Evolutionary conservation across 176 grass and related monocot genomes (phyloP).

Genomic region (Oryza glaberrima): DNA sequence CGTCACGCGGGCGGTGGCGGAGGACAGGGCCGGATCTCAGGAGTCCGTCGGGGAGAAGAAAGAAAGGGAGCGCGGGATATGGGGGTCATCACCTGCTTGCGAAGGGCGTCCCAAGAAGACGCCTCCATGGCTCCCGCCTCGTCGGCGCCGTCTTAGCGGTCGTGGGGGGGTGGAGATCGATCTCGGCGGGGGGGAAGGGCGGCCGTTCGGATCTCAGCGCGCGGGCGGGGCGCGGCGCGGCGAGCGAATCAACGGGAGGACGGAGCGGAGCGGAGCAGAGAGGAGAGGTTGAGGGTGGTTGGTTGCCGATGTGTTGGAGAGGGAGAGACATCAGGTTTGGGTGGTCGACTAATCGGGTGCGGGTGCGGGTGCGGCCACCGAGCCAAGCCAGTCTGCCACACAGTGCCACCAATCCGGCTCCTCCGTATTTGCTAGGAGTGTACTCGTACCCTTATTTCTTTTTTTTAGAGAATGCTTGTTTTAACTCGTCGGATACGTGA

Average conservation of each 20-base stretch:
- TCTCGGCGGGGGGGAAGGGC: conserved; percentile 19
- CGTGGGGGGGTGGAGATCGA: not conserved
- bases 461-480: too few species aligned
- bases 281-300: not conserved
- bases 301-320: conserved; percentile 29
- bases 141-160: conserved; percentile 14
- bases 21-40: not conserved
- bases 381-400: not conserved
- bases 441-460: too few species aligned
- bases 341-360: conserved; percentile 31
- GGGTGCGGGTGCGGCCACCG: not conserved
- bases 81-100: conserved; percentile 73
- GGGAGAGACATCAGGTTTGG: conserved; percentile 20
- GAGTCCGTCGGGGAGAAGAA: not conserved
- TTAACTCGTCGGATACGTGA: too few species aligned
- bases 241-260: conserved; percentile 44
- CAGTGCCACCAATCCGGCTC: not conserved
- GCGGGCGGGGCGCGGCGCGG: conserved; percentile 8
- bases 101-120: conserved; percentile 97
- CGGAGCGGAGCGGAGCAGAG: not conserved
- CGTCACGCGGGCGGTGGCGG: too few species aligned
- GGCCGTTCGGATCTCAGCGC: conserved; percentile 47
- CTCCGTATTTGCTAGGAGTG: too few species aligned
- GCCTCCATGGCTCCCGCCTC: conserved; percentile 66
- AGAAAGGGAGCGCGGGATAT: not conserved